Percentiles rank a stretch among this genome's conserved stretches.
These are phyloP conservation scores for Miamiensis avidus DNA, from an alignment of 169 alveolate genomes.

Conservation along the genomic window DNA sequence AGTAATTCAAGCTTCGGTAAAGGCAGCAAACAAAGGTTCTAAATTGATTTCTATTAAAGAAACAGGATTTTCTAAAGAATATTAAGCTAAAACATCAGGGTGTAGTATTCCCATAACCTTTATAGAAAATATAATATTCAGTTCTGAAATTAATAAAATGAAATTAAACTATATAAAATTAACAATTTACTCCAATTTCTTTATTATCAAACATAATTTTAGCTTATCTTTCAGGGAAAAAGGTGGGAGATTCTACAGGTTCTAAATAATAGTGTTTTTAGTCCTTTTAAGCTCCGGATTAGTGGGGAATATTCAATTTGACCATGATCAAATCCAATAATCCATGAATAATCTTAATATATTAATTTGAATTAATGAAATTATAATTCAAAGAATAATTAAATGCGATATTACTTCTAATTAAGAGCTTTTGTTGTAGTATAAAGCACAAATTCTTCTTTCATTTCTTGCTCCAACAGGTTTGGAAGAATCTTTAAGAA, in stretches of 20 bases:
- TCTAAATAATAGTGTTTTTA: slow-evolving; percentile 65
- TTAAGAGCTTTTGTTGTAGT: slow-evolving; percentile 71
- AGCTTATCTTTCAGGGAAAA: slow-evolving; percentile 86
- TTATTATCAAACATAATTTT: slow-evolving; percentile 54
- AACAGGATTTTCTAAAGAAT: slow-evolving; percentile 88
- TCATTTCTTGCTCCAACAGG: slow-evolving; percentile 85
- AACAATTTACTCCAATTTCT: slow-evolving; percentile 72
- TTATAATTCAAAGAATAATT: slow-evolving; percentile 41
- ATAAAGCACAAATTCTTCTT: slow-evolving; percentile 81
- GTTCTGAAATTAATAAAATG: neutral
- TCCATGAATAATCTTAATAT: slow-evolving; percentile 89
- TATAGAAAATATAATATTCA: neutral
- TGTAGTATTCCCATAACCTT: slow-evolving; percentile 92
- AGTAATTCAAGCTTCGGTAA: neutral
- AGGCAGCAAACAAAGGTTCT: slow-evolving; percentile 60
- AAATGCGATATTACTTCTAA: slow-evolving; percentile 70
- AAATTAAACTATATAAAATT: neutral
- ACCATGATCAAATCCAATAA: slow-evolving; percentile 86
- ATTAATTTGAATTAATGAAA: slow-evolving; percentile 62
- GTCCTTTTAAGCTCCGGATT: slow-evolving; percentile 53
- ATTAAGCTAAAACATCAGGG: slow-evolving; percentile 92
- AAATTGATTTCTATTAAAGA: slow-evolving; percentile 81
- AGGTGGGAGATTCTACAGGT: slow-evolving; percentile 67
- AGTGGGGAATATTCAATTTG: slow-evolving; percentile 66
- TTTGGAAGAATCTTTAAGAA: slow-evolving; percentile 68